These are phyloP conservation scores for Hordeum marinum DNA, from an alignment of 176 grass and related monocot species.

Conservation along the genomic window DNA sequence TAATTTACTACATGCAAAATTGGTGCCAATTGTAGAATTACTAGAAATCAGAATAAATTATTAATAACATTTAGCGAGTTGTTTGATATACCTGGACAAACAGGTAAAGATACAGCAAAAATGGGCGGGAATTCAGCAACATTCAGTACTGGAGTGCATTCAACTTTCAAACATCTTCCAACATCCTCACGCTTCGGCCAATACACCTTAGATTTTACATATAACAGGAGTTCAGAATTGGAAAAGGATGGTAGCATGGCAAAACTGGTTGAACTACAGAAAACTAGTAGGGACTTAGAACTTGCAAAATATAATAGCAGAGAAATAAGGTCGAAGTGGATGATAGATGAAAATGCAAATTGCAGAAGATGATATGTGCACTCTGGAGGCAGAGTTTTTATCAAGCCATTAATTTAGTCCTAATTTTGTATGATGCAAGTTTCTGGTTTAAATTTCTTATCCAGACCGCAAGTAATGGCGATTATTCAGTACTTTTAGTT, in stretches of 20 bases:
- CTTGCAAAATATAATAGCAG: slow-evolving; percentile 9
- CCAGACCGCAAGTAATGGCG: background rate
- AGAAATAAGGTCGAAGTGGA: background rate
- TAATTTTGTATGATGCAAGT: background rate
- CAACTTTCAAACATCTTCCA: slow-evolving; percentile 87
- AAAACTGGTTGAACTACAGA: background rate
- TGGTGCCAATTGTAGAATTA: background rate
- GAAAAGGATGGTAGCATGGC: slow-evolving; percentile 3
- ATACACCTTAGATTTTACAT: slow-evolving; percentile 64
- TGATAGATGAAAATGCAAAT: slow-evolving; percentile 11
- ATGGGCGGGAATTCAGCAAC: slow-evolving; percentile 60
- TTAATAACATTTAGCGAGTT: background rate
- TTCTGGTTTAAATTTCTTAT: slow-evolving; percentile 7
- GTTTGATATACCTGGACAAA: slow-evolving; percentile 67
- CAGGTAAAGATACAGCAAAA: slow-evolving; percentile 74
- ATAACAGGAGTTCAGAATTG: slow-evolving; percentile 29
- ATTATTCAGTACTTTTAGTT: background rate
- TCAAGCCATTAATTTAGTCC: background rate
- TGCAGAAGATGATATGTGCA: slow-evolving; percentile 10
- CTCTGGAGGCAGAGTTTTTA: background rate
- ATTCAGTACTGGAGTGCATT: slow-evolving; percentile 64
- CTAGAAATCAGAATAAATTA: slow-evolving; percentile 7
- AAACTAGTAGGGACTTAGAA: background rate
- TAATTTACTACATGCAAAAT: background rate
- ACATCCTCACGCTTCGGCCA: slow-evolving; percentile 80